Evolutionary conservation across 2,329 filamentous ascomycete species (phyloP), one percentile per base, ranked within the genome.

Genomic region (Penicillium sp.): DNA sequence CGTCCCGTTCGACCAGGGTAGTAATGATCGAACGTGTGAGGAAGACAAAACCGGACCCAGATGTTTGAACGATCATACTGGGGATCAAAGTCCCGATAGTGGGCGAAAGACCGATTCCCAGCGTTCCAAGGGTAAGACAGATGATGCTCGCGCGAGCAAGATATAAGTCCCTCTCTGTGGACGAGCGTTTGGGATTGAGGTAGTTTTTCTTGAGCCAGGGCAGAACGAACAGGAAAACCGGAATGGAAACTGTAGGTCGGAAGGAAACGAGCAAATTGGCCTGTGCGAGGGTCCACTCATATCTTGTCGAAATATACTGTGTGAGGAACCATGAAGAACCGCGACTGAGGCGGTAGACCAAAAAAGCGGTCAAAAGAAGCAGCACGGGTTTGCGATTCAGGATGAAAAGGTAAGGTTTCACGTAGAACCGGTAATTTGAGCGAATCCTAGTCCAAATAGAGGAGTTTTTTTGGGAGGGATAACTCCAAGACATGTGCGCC

Each of bases 281-380:
- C 47, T 71, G 61, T 1, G 79, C 77, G 19, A 83, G 70, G 33
- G 77, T 75, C 78, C 80, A 82, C 25, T 67, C 63, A 54, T 82
- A 83, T 25, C 80, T 72, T n/a, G 78, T 79, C 1, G 80, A 82
- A 19, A 81, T 78, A 62, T 83, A 83, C 56, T 81, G 78, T n/a
- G 81, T 72, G 14, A 83, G 64, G 53, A 83, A 73, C 60, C 74
- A 77, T 16, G 78, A 69, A 10, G 78, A 77, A 48, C 80, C 79
- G 26, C 79, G 74, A 50, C 78, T 79, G 7, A 83, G 69, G n/a
- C 78, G 74, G 61, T 78, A 80, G 14, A 80, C 77, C 23, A 83
- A 62, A 57, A 82, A 82, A 0, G 78, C 75, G 11, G 78, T 74
- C 9, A 81, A 66, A 3, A 79, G 73, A 26, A 82, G 67, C 1